phyloP scores from a whole-genome alignment of 768 basidiomycete species.

The Rubroboletus satanas region DNA sequence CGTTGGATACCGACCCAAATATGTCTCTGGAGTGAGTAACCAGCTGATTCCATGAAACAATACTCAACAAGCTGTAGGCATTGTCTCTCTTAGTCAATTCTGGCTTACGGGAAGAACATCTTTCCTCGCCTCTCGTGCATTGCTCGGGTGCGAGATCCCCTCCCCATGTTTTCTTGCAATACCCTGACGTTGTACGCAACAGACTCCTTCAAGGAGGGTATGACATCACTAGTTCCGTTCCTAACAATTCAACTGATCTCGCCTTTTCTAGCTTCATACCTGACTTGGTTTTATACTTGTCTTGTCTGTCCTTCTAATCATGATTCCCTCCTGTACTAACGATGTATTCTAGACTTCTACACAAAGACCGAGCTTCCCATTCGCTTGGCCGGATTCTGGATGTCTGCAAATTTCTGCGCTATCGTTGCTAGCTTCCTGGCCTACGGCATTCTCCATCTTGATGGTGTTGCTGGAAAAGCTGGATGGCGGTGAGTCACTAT shows the following conservation, averaged over 20 bases:
- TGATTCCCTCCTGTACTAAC: neutral
- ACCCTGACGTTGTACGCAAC: neutral
- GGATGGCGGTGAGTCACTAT: conserved; percentile 19
- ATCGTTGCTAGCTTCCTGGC: conserved; percentile 63
- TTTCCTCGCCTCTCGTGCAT: conserved; percentile 47
- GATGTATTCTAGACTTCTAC: conserved; percentile 39
- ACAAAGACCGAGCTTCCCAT: conserved; percentile 49
- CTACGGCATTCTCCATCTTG: conserved; percentile 49
- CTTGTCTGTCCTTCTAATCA: conserved; percentile 39
- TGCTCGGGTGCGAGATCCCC: conserved; percentile 38
- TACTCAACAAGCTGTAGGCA: conserved; percentile 13
- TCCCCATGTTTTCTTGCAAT: neutral
- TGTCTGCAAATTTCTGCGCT: conserved; percentile 50
- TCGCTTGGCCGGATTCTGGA: conserved; percentile 69
- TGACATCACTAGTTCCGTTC: neutral
- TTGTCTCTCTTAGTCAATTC: conserved; percentile 51
- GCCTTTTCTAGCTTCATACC: conserved; percentile 44
- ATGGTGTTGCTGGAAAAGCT: conserved; percentile 6
- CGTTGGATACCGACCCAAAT: conserved; percentile 62
- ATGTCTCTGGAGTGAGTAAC: conserved; percentile 43
- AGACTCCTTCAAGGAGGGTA: conserved; percentile 48
- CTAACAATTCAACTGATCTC: neutral
- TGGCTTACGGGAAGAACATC: conserved; percentile 50
- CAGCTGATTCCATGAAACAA: neutral
- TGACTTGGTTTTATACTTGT: conserved; percentile 58